Conservation (phyloP, 2,329 filamentous ascomycete species). For the Triangularia verruculosa region DNA sequence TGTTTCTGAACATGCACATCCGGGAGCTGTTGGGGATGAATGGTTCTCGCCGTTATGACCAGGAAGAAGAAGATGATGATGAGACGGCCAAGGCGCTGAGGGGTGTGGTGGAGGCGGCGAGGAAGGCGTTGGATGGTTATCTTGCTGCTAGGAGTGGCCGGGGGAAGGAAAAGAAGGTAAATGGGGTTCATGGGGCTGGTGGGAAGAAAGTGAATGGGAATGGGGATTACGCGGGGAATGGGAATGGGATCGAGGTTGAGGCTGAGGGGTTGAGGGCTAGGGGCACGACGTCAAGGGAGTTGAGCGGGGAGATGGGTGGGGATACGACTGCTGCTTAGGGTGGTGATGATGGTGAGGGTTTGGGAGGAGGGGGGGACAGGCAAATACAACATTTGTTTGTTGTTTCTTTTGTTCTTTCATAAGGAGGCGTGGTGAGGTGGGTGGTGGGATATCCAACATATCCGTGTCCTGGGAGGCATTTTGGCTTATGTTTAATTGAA, state of each 20-base stretch:
- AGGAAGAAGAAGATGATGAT: slow-evolving; percentile 30
- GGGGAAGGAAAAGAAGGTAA: neutral
- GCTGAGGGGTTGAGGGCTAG: slow-evolving; percentile 34
- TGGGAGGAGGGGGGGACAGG: neutral
- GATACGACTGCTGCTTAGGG: slow-evolving; percentile 44
- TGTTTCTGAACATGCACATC: slow-evolving; percentile 63
- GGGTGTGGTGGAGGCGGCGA: slow-evolving; percentile 45
- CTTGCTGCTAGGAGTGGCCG: slow-evolving; percentile 19
- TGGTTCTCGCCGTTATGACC: slow-evolving; percentile 35
- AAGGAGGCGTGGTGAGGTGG: neutral
- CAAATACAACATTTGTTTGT: slow-evolving; percentile 1
- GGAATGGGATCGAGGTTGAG: slow-evolving; percentile 13
- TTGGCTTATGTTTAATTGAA: neutral
- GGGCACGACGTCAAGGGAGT: slow-evolving; percentile 52
- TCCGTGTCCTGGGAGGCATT: neutral
- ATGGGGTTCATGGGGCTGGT: slow-evolving; percentile 1
- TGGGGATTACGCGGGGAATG: neutral
- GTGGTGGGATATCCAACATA: slow-evolving; percentile 3
- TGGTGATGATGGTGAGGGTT: slow-evolving; percentile 1
- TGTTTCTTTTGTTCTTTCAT: slow-evolving; percentile 1
- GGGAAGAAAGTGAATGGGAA: neutral
- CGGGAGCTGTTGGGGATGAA: slow-evolving; percentile 44
- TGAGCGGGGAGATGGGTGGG: slow-evolving; percentile 61
- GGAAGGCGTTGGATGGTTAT: slow-evolving; percentile 42
- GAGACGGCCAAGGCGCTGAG: slow-evolving; percentile 42